Evolutionary conservation across 148 eudicot species (phyloP).

Genomic region (Amaranthus cruentus): DNA sequence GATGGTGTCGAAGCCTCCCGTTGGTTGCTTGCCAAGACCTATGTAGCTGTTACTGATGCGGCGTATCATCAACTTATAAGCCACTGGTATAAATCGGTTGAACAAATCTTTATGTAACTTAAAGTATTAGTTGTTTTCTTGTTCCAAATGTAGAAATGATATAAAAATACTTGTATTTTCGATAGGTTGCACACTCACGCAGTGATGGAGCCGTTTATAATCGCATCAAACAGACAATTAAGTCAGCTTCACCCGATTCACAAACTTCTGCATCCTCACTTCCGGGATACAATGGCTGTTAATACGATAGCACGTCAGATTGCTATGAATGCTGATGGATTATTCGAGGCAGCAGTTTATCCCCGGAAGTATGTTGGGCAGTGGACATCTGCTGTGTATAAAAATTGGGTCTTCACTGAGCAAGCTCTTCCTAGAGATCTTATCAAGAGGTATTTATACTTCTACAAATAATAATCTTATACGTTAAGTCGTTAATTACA

Average conservation of each 20-base stretch:
- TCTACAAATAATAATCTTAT: not conserved
- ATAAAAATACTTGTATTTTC: conserved; percentile 29
- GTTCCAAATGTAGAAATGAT: not conserved
- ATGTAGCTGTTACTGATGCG: conserved; percentile 68
- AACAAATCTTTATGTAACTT: not conserved
- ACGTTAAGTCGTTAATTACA: no score
- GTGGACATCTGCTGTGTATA: conserved; percentile 47
- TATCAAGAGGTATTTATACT: conserved; percentile 53
- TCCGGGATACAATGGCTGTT: conserved; percentile 67
- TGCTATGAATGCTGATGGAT: conserved; percentile 66
- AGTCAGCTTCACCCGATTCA: conserved; percentile 81
- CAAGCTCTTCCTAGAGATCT: conserved; percentile 88
- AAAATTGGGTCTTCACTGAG: conserved; percentile 63
- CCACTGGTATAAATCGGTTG: conserved; percentile 56
- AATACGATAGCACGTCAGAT: conserved; percentile 66
- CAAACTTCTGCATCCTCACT: conserved; percentile 81
- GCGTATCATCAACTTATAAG: conserved; percentile 74
- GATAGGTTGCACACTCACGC: conserved; percentile 73
- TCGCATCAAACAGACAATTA: conserved; percentile 73
- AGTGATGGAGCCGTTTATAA: conserved; percentile 65
- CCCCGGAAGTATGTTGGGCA: conserved; percentile 58
- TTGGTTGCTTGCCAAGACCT: conserved; percentile 82
- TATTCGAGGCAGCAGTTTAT: conserved; percentile 65
- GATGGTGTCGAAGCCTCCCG: conserved; percentile 45
- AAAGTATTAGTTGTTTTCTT: not conserved